These are phyloP conservation scores for Mycena citricolor DNA, from an alignment of 1,284 basidiomycete genomes.

Conservation along the genomic window DNA sequence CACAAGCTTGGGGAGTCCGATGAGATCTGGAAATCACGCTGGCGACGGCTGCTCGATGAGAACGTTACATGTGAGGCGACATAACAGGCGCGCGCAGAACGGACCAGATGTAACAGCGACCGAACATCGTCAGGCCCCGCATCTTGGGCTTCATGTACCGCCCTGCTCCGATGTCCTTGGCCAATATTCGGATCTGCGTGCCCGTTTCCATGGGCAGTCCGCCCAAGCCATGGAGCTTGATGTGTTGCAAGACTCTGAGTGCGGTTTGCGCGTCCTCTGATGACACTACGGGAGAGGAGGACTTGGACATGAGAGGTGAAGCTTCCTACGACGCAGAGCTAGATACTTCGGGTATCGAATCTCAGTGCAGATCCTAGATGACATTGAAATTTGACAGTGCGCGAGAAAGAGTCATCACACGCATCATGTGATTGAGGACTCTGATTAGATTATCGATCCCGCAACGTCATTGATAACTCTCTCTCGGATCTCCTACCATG, in stretches of 20 bases:
- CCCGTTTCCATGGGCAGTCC: slow-evolving; percentile 16
- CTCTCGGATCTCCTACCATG: slow-evolving; percentile 12
- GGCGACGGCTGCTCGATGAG: slow-evolving; percentile 15
- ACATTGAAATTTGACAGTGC: not conserved
- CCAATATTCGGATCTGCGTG: slow-evolving; percentile 18
- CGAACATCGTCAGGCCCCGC: slow-evolving; percentile 15
- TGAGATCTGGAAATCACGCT: slow-evolving; percentile 17
- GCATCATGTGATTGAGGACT: not conserved
- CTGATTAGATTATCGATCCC: no score
- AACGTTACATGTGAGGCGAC: no score
- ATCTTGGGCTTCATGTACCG: slow-evolving; percentile 19
- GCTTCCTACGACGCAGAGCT: not conserved
- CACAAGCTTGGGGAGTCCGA: slow-evolving; percentile 19
- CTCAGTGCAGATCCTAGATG: not conserved
- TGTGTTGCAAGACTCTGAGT: slow-evolving; percentile 16
- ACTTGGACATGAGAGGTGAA: slow-evolving; percentile 5
- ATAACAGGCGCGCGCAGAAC: not conserved
- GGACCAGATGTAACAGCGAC: slow-evolving; percentile 22
- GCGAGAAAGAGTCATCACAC: not conserved
- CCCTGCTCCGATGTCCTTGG: slow-evolving; percentile 22
- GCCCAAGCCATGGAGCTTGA: slow-evolving; percentile 13
- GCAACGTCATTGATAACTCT: not conserved
- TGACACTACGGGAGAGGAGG: slow-evolving; percentile 3
- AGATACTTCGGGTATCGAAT: not conserved
- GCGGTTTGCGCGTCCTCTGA: slow-evolving; percentile 16